Evolutionary conservation across 495 filamentous ascomycete genomes (phyloP).

Genomic region (Tirmania nivea): DNA sequence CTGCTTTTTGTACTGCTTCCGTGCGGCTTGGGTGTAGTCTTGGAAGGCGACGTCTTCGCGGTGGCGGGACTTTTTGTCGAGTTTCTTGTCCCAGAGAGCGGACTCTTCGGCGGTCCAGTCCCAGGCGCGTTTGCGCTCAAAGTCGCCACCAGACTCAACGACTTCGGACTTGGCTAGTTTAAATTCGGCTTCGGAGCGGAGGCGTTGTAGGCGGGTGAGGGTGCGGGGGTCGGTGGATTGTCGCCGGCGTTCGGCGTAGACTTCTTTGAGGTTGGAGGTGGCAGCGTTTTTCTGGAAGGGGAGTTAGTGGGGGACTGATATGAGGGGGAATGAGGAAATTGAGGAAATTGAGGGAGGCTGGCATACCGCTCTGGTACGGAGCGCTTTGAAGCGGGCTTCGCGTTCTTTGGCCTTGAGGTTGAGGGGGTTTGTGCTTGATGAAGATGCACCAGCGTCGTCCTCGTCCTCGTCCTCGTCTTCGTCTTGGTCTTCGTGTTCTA

Average conservation of each 20-base stretch:
- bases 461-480: neutral
- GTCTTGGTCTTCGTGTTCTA: neutral
- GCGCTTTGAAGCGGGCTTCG: conserved; percentile 55
- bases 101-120: conserved; percentile 92
- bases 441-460: neutral
- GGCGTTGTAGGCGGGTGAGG: conserved; percentile 49
- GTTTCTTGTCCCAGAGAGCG: conserved; percentile 77
- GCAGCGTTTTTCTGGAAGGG: conserved; percentile 40
- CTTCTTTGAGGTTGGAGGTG: conserved; percentile 62
- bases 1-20: conserved; percentile 87
- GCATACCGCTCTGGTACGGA: conserved; percentile 53
- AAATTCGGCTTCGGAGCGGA: conserved; percentile 66
- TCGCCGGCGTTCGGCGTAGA: conserved; percentile 60
- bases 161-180: conserved; percentile 85
- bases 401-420: conserved; percentile 34
- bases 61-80: conserved; percentile 66
- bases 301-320: conserved; percentile 8
- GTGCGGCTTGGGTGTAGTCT: conserved; percentile 67
- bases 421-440: conserved; percentile 10
- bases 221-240: conserved; percentile 52
- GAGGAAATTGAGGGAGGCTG: neutral
- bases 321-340: neutral
- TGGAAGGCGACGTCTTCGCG: conserved; percentile 73
- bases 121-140: conserved; percentile 94
- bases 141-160: conserved; percentile 67